Base-by-base conservation (phyloP, 495 filamentous ascomycete genomes). In the Xylaria castorea region DNA sequence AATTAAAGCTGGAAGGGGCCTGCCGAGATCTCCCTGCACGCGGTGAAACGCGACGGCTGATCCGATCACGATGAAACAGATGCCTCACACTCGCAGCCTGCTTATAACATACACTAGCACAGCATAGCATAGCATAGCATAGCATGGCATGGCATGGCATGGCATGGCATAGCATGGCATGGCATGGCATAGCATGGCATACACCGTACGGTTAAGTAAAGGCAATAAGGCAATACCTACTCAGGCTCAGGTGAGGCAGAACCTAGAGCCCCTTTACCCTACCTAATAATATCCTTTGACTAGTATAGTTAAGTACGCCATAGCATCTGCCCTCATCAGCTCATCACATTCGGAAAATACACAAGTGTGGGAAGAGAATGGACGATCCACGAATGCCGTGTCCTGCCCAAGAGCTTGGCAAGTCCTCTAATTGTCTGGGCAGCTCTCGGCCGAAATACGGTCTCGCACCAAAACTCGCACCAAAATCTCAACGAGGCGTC, bases 21-120 rank as follows among this genome's bases (percentile, higher is more conserved):
- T 64, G 61, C 61, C 61, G 38, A 64, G 61, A 44, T 42, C 60
- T 38, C 60, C 60, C 60, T 62, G 61, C 38, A 30, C 61, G 36
- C 22, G 22, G 61, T 64, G 61, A 64, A 64, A 64, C 61, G 27
- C 8, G 61, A 64, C 6, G 61, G 38, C 61, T 44, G 61, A 64
- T 64, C 34, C 34, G 36, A 62, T 62, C 34, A 11, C 36, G 60
- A 38, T 62, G 60, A 62, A 62, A 62, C 60, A 40, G 60, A 60
- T 60, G 55, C 55, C 60, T 62, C 36, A 40, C 60, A 14, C 20
- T n/a, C 36, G 11, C n/a, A 27, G n/a, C 46, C 46, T 51, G 51
- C 51, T 42, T 42, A 42, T n/a, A n/a, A n/a, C n/a, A n/a, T n/a
- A n/a, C n/a, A n/a, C n/a, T n/a, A n/a, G n/a, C n/a, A n/a, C n/a